Conservation (phyloP, 306 rosid species). For the Fagus crenata region DNA sequence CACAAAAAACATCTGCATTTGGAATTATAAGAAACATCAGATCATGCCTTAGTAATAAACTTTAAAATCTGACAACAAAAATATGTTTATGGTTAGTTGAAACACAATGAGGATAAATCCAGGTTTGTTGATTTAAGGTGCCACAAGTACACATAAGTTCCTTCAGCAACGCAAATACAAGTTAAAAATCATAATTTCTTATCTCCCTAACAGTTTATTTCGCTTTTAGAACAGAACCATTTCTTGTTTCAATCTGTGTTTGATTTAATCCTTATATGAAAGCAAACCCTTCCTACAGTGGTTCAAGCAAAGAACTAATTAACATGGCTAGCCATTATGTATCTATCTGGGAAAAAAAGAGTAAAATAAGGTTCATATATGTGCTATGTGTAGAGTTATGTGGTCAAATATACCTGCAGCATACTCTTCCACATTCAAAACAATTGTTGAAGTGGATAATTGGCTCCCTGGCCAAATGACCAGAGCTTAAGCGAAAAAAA, state of each 20-base stretch:
- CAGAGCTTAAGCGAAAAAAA: not conserved
- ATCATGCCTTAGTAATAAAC: not conserved
- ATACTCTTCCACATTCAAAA: not conserved
- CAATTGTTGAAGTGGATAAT: not conserved
- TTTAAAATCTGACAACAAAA: too few relatives aligned
- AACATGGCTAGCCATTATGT: constrained; percentile 37
- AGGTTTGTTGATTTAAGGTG: not conserved
- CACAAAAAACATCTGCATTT: constrained; percentile 10
- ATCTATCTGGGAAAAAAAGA: constrained; percentile 17
- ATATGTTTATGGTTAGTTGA: too few relatives aligned
- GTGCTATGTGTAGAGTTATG: not conserved
- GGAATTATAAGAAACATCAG: not conserved
- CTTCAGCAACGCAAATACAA: not conserved
- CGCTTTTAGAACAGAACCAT: constrained; percentile 14
- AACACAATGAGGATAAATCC: not conserved
- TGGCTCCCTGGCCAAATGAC: not conserved
- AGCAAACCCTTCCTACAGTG: constrained; percentile 31
- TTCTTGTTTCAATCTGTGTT: constrained; percentile 30
- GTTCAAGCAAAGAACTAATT: constrained; percentile 27
- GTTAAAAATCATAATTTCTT: not conserved
- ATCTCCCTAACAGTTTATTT: not conserved
- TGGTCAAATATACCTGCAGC: not conserved
- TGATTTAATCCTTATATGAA: constrained; percentile 4
- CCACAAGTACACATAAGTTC: not conserved
- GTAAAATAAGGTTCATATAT: not conserved